phyloP scores from a whole-genome alignment of 2,329 filamentous ascomycete genomes.

The Endoconidiophora laricicola region DNA sequence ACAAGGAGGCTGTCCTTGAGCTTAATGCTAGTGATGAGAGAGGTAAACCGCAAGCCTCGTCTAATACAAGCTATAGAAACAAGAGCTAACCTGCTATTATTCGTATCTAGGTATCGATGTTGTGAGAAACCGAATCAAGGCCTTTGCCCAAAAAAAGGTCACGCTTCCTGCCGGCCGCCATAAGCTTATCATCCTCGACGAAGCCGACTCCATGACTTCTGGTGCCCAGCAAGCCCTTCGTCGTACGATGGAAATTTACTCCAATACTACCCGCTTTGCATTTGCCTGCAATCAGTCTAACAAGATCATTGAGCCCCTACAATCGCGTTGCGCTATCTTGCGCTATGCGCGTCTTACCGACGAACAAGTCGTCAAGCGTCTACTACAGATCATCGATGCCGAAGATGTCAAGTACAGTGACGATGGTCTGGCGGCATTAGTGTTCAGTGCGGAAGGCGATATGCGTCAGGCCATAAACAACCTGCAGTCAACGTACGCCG shows the following conservation, averaged over 20 bases:
- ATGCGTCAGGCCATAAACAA: slow-evolving; percentile 99
- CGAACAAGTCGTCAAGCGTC: slow-evolving; percentile 73
- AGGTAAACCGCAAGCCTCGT: slow-evolving; percentile 37
- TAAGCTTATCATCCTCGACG: slow-evolving; percentile 93
- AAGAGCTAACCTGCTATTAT: not conserved
- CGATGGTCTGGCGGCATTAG: slow-evolving; percentile 84
- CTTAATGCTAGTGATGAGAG: slow-evolving; percentile 93
- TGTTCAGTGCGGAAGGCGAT: slow-evolving; percentile 93
- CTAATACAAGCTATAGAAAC: slow-evolving; percentile 2
- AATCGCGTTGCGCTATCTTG: slow-evolving; percentile 90
- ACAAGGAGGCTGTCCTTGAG: slow-evolving; percentile 94
- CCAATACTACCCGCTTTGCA: slow-evolving; percentile 85
- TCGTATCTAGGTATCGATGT: slow-evolving; percentile 68
- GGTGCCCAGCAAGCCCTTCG: slow-evolving; percentile 90
- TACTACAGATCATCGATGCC: slow-evolving; percentile 83
- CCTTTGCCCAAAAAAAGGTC: slow-evolving; percentile 97
- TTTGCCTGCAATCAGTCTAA: slow-evolving; percentile 98
- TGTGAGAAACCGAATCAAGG: slow-evolving; percentile 92
- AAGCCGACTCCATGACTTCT: slow-evolving; percentile 95
- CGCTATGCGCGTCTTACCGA: slow-evolving; percentile 88
- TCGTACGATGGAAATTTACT: slow-evolving; percentile 98
- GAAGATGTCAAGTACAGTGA: slow-evolving; percentile 84
- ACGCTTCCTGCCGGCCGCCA: slow-evolving; percentile 80
- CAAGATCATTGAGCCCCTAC: slow-evolving; percentile 98
- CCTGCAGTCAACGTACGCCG: slow-evolving; percentile 78